Evolutionary conservation across 805 yeast species (phyloP), one percentile per base, ranked within the genome.

Genomic region (Maudiozyma serrabonitensis): DNA sequence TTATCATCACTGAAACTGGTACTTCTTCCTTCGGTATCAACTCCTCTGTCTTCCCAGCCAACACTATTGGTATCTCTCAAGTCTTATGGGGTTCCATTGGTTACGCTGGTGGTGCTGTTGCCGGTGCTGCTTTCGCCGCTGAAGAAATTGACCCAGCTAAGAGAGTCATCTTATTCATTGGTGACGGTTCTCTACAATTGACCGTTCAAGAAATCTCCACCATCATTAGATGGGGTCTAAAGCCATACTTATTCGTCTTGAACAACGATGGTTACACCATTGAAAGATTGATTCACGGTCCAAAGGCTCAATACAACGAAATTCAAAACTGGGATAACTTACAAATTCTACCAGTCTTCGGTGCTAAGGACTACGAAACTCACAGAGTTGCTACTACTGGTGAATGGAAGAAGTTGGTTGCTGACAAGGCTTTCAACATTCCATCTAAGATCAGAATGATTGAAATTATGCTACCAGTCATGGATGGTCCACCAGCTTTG

Each of bases 401-500:
- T 56, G 87, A 80, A 56, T 73, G 80, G 59, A 73, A 80, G 56
- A 67, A 68, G 42, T 62, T 81, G 55, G 75, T 78, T 52, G 59
- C 61, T 18, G 73, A 72, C 61, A 56, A 65, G 44, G 71, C 60
- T n/a, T 81, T 82, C 67, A 42, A 42, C 45, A 15, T 18, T 4
- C 35, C 70, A 75, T 55, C 68, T 12, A 42, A 28, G 37, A 41
- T 80, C 58, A 76, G 87, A 72, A 59, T 82, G 68, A 70, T 82
- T 52, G 88, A 82, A 69, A 73, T 82, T 44, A 79, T 80, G 81
- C 68, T 82, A 57, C 82, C 78, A 56, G 77, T 72, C 56, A 75
- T 80, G 76, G 88, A 82, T 69, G 87, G 87, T 49, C 84, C 86
- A 56, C 69, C 68, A 47, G 76, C 78, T 60, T 76, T 86, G 69